Evolutionary conservation across 768 basidiomycete genomes (phyloP).

Genomic region (Paxillus rubicundulus): DNA sequence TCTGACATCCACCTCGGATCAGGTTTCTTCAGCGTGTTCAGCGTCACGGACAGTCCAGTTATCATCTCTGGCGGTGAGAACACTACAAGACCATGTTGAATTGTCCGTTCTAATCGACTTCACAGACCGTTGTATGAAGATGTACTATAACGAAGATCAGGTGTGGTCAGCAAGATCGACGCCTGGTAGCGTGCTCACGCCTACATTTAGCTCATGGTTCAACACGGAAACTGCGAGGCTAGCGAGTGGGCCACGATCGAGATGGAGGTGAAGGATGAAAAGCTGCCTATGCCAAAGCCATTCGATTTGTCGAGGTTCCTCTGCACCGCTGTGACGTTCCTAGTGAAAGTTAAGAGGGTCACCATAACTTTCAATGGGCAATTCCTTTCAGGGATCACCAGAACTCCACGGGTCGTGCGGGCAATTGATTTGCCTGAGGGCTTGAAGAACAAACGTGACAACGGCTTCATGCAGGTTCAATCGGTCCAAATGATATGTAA

Average conservation of each 20-base stretch:
- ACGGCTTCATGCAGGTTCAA: conserved; percentile 59
- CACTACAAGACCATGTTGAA: neutral
- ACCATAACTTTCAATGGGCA: conserved; percentile 6
- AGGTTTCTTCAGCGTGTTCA: conserved; percentile 31
- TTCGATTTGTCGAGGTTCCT: conserved; percentile 50
- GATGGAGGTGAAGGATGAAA: conserved; percentile 44
- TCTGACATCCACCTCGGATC: neutral
- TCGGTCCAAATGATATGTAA: conserved; percentile 4
- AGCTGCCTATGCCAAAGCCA: conserved; percentile 39
- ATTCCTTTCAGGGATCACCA: neutral
- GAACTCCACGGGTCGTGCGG: neutral
- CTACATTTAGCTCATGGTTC: conserved; percentile 2
- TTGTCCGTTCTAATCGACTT: neutral
- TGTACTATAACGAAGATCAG: conserved; percentile 9
- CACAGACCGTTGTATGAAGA: neutral
- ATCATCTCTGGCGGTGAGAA: conserved; percentile 21
- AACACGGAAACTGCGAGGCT: neutral
- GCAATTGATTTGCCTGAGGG: neutral
- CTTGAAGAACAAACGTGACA: conserved; percentile 37
- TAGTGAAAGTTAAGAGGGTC: conserved; percentile 33
- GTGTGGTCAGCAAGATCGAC: conserved; percentile 1
- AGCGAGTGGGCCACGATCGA: conserved; percentile 43
- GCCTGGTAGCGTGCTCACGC: neutral
- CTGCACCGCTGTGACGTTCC: conserved; percentile 48
- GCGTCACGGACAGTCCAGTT: conserved; percentile 26